Conservation (phyloP, 2,329 filamentous ascomycete genomes). For the Xylaria digitata region DNA sequence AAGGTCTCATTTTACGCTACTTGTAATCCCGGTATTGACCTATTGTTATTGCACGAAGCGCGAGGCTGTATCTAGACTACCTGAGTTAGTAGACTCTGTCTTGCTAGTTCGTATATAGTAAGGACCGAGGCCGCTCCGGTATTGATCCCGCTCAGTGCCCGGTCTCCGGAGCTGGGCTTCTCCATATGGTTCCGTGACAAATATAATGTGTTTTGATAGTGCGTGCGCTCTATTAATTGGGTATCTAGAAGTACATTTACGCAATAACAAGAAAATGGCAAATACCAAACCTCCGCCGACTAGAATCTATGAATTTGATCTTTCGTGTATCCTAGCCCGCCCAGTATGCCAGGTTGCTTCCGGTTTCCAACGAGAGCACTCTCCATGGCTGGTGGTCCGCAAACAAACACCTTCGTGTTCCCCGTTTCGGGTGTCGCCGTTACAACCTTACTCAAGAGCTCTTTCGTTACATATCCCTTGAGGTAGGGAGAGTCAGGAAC, state of each 20-base stretch:
- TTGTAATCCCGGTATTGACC: too few relatives aligned
- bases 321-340: slow-evolving; percentile 67
- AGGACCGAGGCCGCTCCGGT: too few relatives aligned
- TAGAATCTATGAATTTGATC: slow-evolving; percentile 70
- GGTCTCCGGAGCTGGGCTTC: too few relatives aligned
- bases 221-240: slow-evolving; percentile 5
- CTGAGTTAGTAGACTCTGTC: too few relatives aligned
- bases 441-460: slow-evolving; percentile 63
- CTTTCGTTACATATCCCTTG: slow-evolving; percentile 69
- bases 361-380: slow-evolving; percentile 62
- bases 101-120: too few relatives aligned
- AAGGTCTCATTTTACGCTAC: too few relatives aligned
- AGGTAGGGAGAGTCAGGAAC: slow-evolving; percentile 54
- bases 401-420: slow-evolving; percentile 72
- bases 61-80: too few relatives aligned
- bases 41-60: too few relatives aligned
- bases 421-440: slow-evolving; percentile 47
- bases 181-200: background rate
- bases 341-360: slow-evolving; percentile 61
- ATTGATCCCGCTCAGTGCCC: too few relatives aligned
- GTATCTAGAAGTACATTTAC: slow-evolving; percentile 23
- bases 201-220: background rate
- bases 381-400: slow-evolving; percentile 76
- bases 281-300: background rate
- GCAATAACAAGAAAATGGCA: background rate